Conservation (phyloP, 352 stramenopile species). For the Phytophthora fragariae region DNA sequence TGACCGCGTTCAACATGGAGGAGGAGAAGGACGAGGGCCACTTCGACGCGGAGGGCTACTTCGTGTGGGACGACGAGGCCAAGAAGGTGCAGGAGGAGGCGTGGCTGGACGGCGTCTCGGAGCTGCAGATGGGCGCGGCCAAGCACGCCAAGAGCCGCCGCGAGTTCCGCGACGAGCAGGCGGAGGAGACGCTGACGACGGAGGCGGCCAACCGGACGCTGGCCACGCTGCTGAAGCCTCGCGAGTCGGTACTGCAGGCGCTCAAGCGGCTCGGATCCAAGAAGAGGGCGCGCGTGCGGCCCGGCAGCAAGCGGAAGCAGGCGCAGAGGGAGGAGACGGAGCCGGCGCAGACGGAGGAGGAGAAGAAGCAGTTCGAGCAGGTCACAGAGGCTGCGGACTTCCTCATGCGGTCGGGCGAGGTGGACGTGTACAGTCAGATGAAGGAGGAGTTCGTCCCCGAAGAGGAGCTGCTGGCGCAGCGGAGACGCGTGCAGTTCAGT, state of each 20-base stretch:
- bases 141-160: conserved; percentile 67
- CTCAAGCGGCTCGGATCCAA: conserved; percentile 79
- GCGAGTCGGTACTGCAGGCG: conserved; percentile 82
- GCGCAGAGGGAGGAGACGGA: conserved; percentile 41
- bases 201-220: conserved; percentile 66
- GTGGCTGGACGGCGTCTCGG: conserved; percentile 78
- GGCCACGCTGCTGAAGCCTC: conserved; percentile 59
- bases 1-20: conserved; percentile 87
- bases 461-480: conserved; percentile 59
- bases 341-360: conserved; percentile 55
- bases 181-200: conserved; percentile 63
- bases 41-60: conserved; percentile 84
- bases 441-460: conserved; percentile 84
- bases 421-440: conserved; percentile 84
- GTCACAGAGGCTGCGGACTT: conserved; percentile 85
- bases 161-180: conserved; percentile 64
- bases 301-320: conserved; percentile 69
- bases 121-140: conserved; percentile 76
- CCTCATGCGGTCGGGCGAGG: conserved; percentile 76
- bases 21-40: conserved; percentile 88
- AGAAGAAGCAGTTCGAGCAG: conserved; percentile 84
- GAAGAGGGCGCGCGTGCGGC: conserved; percentile 30
- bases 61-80: conserved; percentile 83
- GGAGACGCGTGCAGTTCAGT: conserved; percentile 47
- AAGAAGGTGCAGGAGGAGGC: conserved; percentile 83